Percentiles rank a stretch among this genome's conserved stretches.
Conservation (phyloP, 176 grass and related monocot species). For the Rhynchospora breviuscula region DNA sequence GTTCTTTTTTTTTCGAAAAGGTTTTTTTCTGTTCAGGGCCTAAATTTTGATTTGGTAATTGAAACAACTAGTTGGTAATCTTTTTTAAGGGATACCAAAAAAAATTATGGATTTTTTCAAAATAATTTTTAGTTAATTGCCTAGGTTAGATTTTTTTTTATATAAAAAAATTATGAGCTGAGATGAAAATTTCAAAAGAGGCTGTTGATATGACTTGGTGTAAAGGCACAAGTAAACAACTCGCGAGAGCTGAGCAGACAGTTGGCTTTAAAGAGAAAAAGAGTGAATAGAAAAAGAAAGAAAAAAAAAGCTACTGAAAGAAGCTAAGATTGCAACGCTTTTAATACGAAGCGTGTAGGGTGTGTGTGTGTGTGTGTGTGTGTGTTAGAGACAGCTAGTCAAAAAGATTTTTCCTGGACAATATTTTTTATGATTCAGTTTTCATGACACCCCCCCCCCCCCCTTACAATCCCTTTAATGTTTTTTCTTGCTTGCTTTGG, state of each 20-base stretch:
- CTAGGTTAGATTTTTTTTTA: background rate
- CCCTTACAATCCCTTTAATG: background rate
- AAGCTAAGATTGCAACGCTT: constrained; percentile 15
- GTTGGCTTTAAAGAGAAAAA: constrained; percentile 9
- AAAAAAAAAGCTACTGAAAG: constrained; percentile 1
- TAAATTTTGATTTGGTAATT: too few relatives aligned
- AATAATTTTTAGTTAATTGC: too few relatives aligned
- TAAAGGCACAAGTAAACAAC: background rate
- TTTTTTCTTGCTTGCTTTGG: background rate
- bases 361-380: too few relatives aligned
- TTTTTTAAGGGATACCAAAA: too few relatives aligned
- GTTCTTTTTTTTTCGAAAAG: too few relatives aligned
- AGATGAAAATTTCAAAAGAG: background rate
- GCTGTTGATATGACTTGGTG: background rate
- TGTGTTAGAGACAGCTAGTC: constrained; percentile 20
- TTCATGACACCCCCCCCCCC: background rate
- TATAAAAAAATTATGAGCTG: background rate
- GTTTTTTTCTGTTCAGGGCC: too few relatives aligned
- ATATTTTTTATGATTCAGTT: background rate
- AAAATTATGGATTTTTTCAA: too few relatives aligned
- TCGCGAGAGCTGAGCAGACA: constrained; percentile 6
- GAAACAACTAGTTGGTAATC: too few relatives aligned
- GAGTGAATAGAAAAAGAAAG: background rate
- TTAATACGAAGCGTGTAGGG: background rate
- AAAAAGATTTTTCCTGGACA: constrained; percentile 15